Base-by-base conservation (phyloP, 2,329 filamentous ascomycete genomes). In the Zasmidium citrigriseum region DNA sequence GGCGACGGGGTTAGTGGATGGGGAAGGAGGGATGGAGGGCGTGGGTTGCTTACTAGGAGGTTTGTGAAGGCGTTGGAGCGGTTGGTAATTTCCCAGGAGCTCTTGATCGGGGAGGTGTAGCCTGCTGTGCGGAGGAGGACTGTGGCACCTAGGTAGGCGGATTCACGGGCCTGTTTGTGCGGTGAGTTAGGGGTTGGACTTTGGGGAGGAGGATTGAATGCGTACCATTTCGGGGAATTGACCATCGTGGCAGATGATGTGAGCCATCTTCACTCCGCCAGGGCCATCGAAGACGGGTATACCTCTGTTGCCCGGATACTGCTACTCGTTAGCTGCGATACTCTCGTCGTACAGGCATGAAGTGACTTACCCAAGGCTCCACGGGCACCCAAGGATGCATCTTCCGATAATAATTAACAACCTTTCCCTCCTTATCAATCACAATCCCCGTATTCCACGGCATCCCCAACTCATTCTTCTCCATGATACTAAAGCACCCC, bases 401-500 rank as follows among this genome's bases (percentile, higher is more conserved):
- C 49, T 69, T 69, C 29, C 66, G 64, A 52, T 69, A 68, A 52
- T 67, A 67, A 27, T 69, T 63, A 7, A 65, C 62, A 2, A 69
- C 23, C 51, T 67, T 58, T 24, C 67, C 67, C 2, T 57, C n/a
- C 14, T 41, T 25, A 50, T 68, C 54, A 49, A 68, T 67, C 4
- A 67, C 64, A 12, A 69, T 41, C 41, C 67, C 65, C 0, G 63
- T 63, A 46, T 69, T 69, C 67, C 67, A 68, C 2, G 66, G 66
- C 47, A 64, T 57, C 18, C 66, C 67, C 24, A 68, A 60, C 10
- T 55, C 46, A 45, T 68, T 64, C 45, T 54, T 61, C 50, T 71
- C 68, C 67, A 71, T 71, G 61, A 71, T 71, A 59, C 61, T 64
- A 60, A 70, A 70, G 29, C 68, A 67, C 34, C 65, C 68, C 69